Evolutionary conservation across 2,329 filamentous ascomycete species (phyloP).

Genomic region (Bisporella sp.): DNA sequence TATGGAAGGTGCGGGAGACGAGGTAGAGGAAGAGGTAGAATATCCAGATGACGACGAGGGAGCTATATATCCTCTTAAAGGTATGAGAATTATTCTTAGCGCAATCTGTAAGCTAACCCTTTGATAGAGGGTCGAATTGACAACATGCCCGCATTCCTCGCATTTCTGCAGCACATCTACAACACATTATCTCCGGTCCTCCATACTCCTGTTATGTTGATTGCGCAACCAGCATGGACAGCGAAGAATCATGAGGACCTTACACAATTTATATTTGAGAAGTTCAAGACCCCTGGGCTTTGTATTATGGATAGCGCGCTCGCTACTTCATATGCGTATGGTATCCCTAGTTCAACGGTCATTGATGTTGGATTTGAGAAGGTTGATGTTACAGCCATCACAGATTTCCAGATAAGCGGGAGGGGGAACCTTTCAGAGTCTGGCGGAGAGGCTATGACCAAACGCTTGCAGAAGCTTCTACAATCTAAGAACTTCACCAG

Average conservation of each 20-base stretch:
- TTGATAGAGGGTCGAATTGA: constrained; percentile 67
- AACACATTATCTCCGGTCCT: constrained; percentile 83
- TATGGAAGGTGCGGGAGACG: constrained; percentile 23
- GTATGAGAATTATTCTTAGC: constrained; percentile 28
- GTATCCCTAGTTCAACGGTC: constrained; percentile 70
- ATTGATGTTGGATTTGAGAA: constrained; percentile 90
- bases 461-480: constrained; percentile 62
- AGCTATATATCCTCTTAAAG: constrained; percentile 77
- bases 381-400: constrained; percentile 85
- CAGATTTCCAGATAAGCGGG: constrained; percentile 69
- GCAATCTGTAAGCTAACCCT: constrained; percentile 4
- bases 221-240: constrained; percentile 86
- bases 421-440: constrained; percentile 56
- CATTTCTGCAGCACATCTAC: constrained; percentile 88
- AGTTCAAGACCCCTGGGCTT: constrained; percentile 89
- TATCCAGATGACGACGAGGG: constrained; percentile 73
- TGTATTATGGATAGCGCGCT: constrained; percentile 84
- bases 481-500: constrained; percentile 49
- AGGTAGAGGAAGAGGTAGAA: constrained; percentile 26
- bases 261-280: constrained; percentile 93
- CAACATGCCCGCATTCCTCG: constrained; percentile 89
- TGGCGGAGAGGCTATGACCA: constrained; percentile 84
- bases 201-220: constrained; percentile 88
- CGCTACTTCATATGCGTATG: constrained; percentile 79
- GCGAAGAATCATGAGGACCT: constrained; percentile 80